Evolutionary conservation across 2,329 filamentous ascomycete genomes (phyloP).

Genomic region (Ophiocordyceps sinensis): DNA sequence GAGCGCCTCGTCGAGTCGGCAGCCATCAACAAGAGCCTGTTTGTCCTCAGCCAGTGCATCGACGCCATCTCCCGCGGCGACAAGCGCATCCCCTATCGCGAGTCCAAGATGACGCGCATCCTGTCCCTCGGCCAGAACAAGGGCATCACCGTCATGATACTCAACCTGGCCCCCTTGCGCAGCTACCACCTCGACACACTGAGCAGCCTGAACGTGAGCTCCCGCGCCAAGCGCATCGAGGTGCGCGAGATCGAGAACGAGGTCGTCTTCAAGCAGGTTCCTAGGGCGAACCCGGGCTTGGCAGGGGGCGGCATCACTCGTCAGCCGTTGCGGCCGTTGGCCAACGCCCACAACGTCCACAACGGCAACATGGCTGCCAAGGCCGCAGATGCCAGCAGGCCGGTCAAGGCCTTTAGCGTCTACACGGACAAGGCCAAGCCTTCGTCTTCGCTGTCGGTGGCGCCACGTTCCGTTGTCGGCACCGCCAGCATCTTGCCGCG

Average conservation of each 20-base stretch:
- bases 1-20: slow-evolving; percentile 89
- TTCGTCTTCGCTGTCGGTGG: slow-evolving; percentile 7
- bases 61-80: slow-evolving; percentile 73
- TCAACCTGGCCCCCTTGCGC: slow-evolving; percentile 82
- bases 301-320: slow-evolving; percentile 33
- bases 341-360: slow-evolving; percentile 61
- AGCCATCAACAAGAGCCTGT: slow-evolving; percentile 94
- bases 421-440: slow-evolving; percentile 60
- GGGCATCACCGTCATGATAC: slow-evolving; percentile 89
- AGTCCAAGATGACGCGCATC: slow-evolving; percentile 96
- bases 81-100: slow-evolving; percentile 76
- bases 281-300: slow-evolving; percentile 31
- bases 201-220: slow-evolving; percentile 88
- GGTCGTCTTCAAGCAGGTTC: slow-evolving; percentile 67
- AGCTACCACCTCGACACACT: slow-evolving; percentile 90
- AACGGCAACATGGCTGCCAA: slow-evolving; percentile 36
- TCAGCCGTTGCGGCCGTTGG: slow-evolving; percentile 66
- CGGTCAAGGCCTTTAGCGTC: slow-evolving; percentile 72
- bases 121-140: slow-evolving; percentile 87
- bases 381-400: slow-evolving; percentile 43
- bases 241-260: slow-evolving; percentile 93
- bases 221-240: slow-evolving; percentile 90
- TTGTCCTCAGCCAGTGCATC: slow-evolving; percentile 87
- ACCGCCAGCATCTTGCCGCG: slow-evolving; percentile 5
- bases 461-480: slow-evolving; percentile 17